Base-by-base conservation (phyloP, 225 moss, liverwort and hornwort species). In the Sphagnum tenellum region DNA sequence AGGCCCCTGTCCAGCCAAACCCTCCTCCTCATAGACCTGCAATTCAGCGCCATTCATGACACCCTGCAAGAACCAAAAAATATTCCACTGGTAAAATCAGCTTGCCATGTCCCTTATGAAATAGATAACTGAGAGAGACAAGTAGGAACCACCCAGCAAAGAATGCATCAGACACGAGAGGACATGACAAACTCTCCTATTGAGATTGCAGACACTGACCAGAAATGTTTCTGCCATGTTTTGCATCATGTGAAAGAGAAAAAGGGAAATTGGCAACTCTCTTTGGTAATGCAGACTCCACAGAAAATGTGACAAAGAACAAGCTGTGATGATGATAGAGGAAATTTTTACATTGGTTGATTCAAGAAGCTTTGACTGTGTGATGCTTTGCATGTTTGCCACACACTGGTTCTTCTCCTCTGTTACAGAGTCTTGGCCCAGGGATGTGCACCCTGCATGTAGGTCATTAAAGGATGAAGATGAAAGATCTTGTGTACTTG, bases 401-500 rank as follows among this genome's bases (percentile, higher is more conserved):
- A 70, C 14, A 49, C 49, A 6, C 51, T 75, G 67, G 60, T 61
- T 72, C 59, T 65, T 57, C 47, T 69, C 62, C 29, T 29, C 29
- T 29, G 29, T 29, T 13, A 14, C 60, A 53, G 52, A 68, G 59
- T 79, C 77, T 50, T 78, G 78, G n/a, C 82, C 82, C 73, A 77
- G 45, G 12, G 82, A 56, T 29, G 79, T 48, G 57, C 74, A 77
- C 29, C 29, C 29, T 29, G 29, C 29, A 4, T 59, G 74, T 59
- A 75, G 48, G n/a, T 84, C 75, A 61, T 80, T 74, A 49, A 79
- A 86, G 13, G 72, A 58, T 49, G 70, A 63, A n/a, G 79, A 68
- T 57, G 73, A 67, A 0, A 70, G 67, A 3, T 49, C 73, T 57
- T 69, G 73, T 44, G 75, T 71, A 55, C 75, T 71, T 6, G 71